phyloP scores from a whole-genome alignment of 768 basidiomycete genomes.

The Russula emetica region DNA sequence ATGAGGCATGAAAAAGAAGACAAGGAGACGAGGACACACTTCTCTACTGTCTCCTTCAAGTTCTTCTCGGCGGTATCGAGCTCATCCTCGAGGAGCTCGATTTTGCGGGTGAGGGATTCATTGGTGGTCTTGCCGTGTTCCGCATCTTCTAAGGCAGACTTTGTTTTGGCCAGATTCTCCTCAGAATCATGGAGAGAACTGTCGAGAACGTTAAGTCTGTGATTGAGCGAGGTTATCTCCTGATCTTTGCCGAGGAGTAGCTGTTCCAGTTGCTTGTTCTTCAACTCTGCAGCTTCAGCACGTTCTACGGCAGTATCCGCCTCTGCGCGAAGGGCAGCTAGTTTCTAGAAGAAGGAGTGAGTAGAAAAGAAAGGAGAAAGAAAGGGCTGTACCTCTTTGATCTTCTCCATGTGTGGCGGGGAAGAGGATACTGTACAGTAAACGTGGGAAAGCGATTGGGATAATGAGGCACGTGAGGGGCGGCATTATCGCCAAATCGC shows the following conservation, averaged over 20 bases:
- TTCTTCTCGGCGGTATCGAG: constrained; percentile 95
- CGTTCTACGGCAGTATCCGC: constrained; percentile 76
- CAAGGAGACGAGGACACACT: constrained; percentile 52
- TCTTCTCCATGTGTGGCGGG: constrained; percentile 42
- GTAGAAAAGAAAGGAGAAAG: neutral
- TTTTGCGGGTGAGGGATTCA: constrained; percentile 75
- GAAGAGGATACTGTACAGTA: too few species aligned
- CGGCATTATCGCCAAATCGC: neutral
- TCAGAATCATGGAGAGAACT: constrained; percentile 69
- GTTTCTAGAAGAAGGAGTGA: constrained; percentile 48
- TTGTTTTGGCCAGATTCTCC: constrained; percentile 56
- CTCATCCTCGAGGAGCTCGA: constrained; percentile 91
- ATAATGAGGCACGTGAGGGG: constrained; percentile 17
- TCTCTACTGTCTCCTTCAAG: constrained; percentile 92
- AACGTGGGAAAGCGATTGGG: constrained; percentile 22
- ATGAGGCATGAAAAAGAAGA: neutral
- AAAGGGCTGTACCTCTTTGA: constrained; percentile 40
- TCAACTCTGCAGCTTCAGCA: constrained; percentile 82
- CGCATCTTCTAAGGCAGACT: constrained; percentile 60
- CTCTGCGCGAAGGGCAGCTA: constrained; percentile 73
- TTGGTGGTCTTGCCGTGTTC: constrained; percentile 66
- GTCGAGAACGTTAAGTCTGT: constrained; percentile 64
- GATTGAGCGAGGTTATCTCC: constrained; percentile 72
- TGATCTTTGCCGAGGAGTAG: constrained; percentile 75
- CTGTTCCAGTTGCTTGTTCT: constrained; percentile 71